Percentiles rank a stretch among this genome's conserved stretches.
Conservation (phyloP, 2,329 filamentous ascomycete genomes). For the Pseudogymnoascus sp. region DNA sequence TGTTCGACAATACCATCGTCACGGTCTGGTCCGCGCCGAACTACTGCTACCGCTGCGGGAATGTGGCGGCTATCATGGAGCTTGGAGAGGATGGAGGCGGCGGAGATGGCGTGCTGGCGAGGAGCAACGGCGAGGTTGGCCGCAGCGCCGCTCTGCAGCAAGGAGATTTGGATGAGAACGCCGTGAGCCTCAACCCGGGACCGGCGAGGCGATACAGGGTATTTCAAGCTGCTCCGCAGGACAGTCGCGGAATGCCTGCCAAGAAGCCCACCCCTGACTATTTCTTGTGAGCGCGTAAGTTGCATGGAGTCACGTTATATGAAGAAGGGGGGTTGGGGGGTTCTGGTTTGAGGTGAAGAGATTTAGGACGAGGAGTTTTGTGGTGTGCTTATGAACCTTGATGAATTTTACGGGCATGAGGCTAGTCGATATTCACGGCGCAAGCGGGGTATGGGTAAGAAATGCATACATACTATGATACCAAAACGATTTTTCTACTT, state of each 20-base stretch:
- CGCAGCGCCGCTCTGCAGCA: conserved; percentile 38
- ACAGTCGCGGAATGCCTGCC: conserved; percentile 92
- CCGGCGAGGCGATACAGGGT: conserved; percentile 88
- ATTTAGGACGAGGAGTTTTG: background rate
- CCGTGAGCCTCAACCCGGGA: conserved; percentile 50
- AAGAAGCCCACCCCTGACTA: conserved; percentile 98
- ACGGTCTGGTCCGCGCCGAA: conserved; percentile 99
- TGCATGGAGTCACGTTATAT: background rate
- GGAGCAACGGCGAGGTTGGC: conserved; percentile 38
- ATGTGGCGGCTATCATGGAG: conserved; percentile 91
- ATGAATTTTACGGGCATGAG: conserved; percentile 6
- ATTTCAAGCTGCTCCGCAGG: conserved; percentile 93
- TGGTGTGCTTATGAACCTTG: conserved; percentile 1
- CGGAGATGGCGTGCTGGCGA: conserved; percentile 36
- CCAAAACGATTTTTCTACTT: conserved; percentile 6
- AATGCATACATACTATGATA: conserved; percentile 9
- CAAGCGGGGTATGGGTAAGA: background rate
- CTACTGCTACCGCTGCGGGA: conserved; percentile 93
- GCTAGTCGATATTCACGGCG: background rate
- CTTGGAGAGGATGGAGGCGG: conserved; percentile 80
- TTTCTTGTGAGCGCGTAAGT: conserved; percentile 53
- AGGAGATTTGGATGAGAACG: conserved; percentile 42
- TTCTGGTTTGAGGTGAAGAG: background rate
- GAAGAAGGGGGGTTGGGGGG: background rate
- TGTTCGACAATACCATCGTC: conserved; percentile 93